These are phyloP conservation scores for Pseudogymnoascus sp. DNA, from an alignment of 2,329 filamentous ascomycete species.

Conservation along the genomic window DNA sequence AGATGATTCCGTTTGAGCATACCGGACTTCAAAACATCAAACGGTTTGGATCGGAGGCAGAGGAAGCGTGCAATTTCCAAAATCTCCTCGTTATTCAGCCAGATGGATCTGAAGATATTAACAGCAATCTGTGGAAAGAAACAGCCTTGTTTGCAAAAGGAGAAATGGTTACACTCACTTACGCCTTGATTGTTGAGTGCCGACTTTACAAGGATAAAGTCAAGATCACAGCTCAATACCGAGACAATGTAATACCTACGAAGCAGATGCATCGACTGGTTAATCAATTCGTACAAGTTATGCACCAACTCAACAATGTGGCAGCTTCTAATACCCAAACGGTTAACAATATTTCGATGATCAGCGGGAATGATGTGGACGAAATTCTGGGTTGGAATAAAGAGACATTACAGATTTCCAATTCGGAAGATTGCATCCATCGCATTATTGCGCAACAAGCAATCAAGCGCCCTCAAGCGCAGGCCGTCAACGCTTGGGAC, in stretches of 20 bases:
- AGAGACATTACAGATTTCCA: neutral
- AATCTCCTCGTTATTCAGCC: slow-evolving; percentile 21
- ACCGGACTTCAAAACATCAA: slow-evolving; percentile 24
- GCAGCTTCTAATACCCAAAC: slow-evolving; percentile 31
- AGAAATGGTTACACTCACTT: slow-evolving; percentile 8
- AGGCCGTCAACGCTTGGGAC: slow-evolving; percentile 19
- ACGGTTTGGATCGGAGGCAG: slow-evolving; percentile 13
- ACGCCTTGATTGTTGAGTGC: slow-evolving; percentile 5
- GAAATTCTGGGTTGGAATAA: slow-evolving; percentile 25
- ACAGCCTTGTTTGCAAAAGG: neutral
- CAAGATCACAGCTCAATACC: neutral
- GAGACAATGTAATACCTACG: neutral
- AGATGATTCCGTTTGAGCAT: slow-evolving; percentile 46
- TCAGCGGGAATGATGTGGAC: slow-evolving; percentile 29
- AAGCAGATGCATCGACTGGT: neutral
- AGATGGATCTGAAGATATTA: slow-evolving; percentile 3
- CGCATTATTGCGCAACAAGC: slow-evolving; percentile 13
- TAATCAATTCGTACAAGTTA: neutral
- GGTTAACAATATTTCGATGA: slow-evolving; percentile 31
- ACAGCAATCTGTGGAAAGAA: neutral
- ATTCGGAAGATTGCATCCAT: neutral
- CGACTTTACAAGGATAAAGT: neutral
- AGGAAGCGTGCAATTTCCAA: slow-evolving; percentile 18
- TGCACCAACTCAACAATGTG: neutral
- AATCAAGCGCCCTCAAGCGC: slow-evolving; percentile 6